These are phyloP conservation scores for Persicaria maculosa DNA, from an alignment of 148 eudicot species.

Conservation along the genomic window DNA sequence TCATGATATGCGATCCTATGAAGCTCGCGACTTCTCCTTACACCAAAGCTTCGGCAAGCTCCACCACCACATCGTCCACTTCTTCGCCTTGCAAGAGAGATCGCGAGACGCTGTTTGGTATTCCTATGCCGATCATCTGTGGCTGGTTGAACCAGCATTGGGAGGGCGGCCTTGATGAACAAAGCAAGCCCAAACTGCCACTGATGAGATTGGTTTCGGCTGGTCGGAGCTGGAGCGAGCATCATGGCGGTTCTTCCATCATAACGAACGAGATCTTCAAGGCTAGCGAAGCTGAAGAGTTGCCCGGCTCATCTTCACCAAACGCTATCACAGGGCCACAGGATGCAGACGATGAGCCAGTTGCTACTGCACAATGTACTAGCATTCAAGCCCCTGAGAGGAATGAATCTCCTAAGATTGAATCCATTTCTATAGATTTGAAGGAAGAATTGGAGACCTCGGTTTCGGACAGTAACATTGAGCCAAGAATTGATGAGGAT, in stretches of 20 bases:
- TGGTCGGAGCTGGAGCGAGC: constrained; percentile 68
- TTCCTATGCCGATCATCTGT: constrained; percentile 75
- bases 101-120: constrained; percentile 71
- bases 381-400: constrained; percentile 13
- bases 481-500: constrained; percentile 40
- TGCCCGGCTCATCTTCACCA: constrained; percentile 38
- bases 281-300: constrained; percentile 48
- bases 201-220: constrained; percentile 64
- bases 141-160: constrained; percentile 97
- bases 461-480: constrained; percentile 64
- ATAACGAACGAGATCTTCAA: constrained; percentile 73
- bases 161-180: constrained; percentile 91
- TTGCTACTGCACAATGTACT: constrained; percentile 14
- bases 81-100: constrained; percentile 63
- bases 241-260: constrained; percentile 72
- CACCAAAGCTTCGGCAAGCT: constrained; percentile 52
- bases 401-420: constrained; percentile 52
- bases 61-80: constrained; percentile 43
- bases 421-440: constrained; percentile 33
- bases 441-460: constrained; percentile 35
- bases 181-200: constrained; percentile 72
- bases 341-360: constrained; percentile 25
- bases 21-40: constrained; percentile 82
- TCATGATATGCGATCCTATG: constrained; percentile 98
- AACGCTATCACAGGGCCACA: constrained; percentile 29